Base-by-base conservation (phyloP, 2,329 filamentous ascomycete species). In the Ophiostoma piceae region DNA sequence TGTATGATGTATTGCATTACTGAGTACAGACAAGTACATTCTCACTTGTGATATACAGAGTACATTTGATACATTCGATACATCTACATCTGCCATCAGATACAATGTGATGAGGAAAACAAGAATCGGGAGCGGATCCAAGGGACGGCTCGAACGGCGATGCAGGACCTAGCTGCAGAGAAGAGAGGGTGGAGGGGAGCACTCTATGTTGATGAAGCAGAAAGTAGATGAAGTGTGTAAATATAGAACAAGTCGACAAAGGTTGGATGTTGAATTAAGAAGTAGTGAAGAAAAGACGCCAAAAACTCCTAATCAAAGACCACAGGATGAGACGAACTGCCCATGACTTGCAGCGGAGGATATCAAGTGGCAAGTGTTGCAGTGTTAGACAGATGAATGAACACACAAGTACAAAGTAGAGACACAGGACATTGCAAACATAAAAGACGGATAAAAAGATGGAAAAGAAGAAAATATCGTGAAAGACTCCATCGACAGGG, bases 101-200 rank as follows among this genome's bases (percentile, higher is more conserved):
- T 26, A 57, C 22, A 8, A 57, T 26, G 51, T 57, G 51, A 57
- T 26, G 22, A 57, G 51, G 51, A 57, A 47, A 47, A 47, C 43
- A 47, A 47, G 43, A 57, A 57, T 57, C 51, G 51, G 51, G 51
- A 57, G 51, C 51, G 51, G 51, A 57, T 26, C 51, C 22, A 57
- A 57, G 51, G 51, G 51, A 57, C 51, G 51, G 51, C 51, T 57
- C 51, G 51, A 57, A 57, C 51, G 51, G 51, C 22, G 51, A 57
- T 26, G 51, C 51, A 57, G 51, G 51, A 57, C 51, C 51, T 57
- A 57, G 51, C 51, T 57, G 51, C 51, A 57, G 51, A 57, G 51
- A 8, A 26, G 51, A n/a, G 19, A 47, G 43, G 43, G 43, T 47
- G 43, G 43, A 47, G 43, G 43, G 43, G 43, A 16, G 35, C 35